Evolutionary conservation across 345 rosid genomes (phyloP).

Genomic region (Laguncularia racemosa): DNA sequence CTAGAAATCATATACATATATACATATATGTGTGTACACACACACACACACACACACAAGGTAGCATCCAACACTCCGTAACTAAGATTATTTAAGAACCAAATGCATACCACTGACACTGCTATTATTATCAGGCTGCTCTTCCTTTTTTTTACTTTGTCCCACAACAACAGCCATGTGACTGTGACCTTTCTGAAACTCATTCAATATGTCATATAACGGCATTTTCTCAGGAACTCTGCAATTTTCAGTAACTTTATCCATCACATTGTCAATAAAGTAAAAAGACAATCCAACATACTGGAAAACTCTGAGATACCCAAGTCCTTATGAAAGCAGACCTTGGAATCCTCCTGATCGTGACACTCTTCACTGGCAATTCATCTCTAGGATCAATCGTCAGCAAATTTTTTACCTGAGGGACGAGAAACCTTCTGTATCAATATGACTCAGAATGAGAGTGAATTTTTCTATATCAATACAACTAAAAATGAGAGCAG

Average conservation of each 20-base stretch:
- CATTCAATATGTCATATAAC: constrained; percentile 53
- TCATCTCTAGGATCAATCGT: constrained; percentile 47
- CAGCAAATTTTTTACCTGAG: constrained; percentile 52
- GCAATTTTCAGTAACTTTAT: background rate
- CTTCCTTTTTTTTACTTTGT: constrained; percentile 19
- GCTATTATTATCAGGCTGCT: constrained; percentile 3
- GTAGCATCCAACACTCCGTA: no score
- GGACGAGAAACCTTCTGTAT: no score
- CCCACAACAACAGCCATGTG: constrained; percentile 60
- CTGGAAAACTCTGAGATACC: background rate
- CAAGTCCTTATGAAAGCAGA: constrained; percentile 5
- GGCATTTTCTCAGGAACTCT: constrained; percentile 54
- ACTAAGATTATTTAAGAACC: background rate
- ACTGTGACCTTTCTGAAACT: constrained; percentile 70
- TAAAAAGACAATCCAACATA: background rate
- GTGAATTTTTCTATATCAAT: no score
- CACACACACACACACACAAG: background rate
- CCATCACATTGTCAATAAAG: background rate
- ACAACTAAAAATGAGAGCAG: no score
- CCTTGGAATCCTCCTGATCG: constrained; percentile 60
- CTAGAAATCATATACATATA: background rate
- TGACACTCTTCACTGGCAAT: constrained; percentile 45
- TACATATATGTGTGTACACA: no score
- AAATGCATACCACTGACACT: constrained; percentile 10
- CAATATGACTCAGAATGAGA: no score